Conservation (phyloP, 805 yeast genomes). For the Lipomyces kockii region DNA sequence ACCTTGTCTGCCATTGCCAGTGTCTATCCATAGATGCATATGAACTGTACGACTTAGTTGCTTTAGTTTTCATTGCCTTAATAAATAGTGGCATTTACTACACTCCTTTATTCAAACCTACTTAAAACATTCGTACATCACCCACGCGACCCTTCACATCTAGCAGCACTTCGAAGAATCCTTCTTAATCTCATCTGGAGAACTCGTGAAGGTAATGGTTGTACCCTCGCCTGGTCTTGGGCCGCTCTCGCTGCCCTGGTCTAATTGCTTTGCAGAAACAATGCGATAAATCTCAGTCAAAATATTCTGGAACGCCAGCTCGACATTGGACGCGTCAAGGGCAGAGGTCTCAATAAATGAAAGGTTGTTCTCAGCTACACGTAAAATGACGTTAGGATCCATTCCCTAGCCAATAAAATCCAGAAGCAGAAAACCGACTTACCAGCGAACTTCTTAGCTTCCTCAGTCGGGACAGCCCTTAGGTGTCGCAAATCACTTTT, state of each 20-base stretch:
- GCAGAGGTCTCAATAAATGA: slow-evolving; percentile 97
- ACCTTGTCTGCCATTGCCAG: neutral
- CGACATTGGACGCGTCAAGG: slow-evolving; percentile 91
- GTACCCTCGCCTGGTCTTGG: slow-evolving; percentile 81
- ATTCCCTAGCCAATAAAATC: neutral
- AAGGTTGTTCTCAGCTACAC: slow-evolving; percentile 74
- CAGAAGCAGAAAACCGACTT: neutral
- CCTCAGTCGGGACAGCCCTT: slow-evolving; percentile 97
- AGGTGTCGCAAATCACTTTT: slow-evolving; percentile 92
- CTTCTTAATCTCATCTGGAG: slow-evolving; percentile 66
- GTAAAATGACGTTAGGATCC: neutral
- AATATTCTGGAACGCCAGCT: slow-evolving; percentile 89
- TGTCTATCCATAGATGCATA: neutral
- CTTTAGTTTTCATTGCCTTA: neutral
- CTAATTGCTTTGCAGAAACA: slow-evolving; percentile 91
- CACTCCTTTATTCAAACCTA: neutral
- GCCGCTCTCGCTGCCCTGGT: slow-evolving; percentile 72
- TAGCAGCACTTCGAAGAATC: slow-evolving; percentile 67
- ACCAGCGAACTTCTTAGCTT: slow-evolving; percentile 85
- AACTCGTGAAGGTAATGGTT: slow-evolving; percentile 89
- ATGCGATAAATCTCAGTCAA: slow-evolving; percentile 91
- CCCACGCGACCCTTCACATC: neutral
- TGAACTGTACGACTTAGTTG: neutral
- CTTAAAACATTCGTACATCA: slow-evolving; percentile 4
- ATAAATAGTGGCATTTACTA: neutral